A percentile compares a stretch with the other conserved stretches of the same genome.
Conservation (phyloP, 345 rosid genomes). For the Brassica incana region DNA sequence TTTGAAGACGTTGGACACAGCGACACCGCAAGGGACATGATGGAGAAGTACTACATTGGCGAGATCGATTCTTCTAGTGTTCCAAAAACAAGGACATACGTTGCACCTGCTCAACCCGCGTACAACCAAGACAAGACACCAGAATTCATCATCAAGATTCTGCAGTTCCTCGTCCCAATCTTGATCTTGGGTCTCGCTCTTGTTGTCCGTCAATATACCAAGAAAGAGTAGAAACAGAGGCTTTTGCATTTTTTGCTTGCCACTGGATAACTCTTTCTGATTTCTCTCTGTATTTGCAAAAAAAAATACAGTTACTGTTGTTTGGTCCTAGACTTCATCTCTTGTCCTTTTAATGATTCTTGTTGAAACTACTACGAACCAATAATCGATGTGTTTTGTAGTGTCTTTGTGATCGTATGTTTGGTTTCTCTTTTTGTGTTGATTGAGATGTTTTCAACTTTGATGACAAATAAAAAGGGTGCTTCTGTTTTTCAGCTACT, state of each 20-base stretch:
- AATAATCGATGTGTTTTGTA: constrained; percentile 16
- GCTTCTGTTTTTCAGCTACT: background rate
- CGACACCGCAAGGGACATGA: constrained; percentile 79
- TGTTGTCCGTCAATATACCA: constrained; percentile 70
- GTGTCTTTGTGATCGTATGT: background rate
- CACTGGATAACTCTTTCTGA: constrained; percentile 1
- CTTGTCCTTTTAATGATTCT: constrained; percentile 9
- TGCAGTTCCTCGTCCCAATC: constrained; percentile 88
- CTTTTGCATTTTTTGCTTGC: background rate
- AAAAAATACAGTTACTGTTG: background rate
- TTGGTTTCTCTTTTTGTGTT: background rate
- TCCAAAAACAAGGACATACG: constrained; percentile 55
- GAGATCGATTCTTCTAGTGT: constrained; percentile 63
- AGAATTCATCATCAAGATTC: constrained; percentile 66
- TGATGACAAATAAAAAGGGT: background rate
- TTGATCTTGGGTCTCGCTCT: constrained; percentile 81
- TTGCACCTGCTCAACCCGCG: constrained; percentile 51
- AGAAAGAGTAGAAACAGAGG: constrained; percentile 61
- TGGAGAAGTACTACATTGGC: constrained; percentile 74
- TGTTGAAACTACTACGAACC: constrained; percentile 21
- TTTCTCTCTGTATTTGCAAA: constrained; percentile 18
- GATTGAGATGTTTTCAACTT: constrained; percentile 12
- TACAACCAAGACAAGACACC: constrained; percentile 64
- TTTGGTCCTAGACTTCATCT: constrained; percentile 24
- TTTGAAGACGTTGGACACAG: constrained; percentile 98